Evolutionary conservation across 305 asterid species (phyloP), one percentile per base, ranked within the genome.

Genomic region (Plantago lanceolata): DNA sequence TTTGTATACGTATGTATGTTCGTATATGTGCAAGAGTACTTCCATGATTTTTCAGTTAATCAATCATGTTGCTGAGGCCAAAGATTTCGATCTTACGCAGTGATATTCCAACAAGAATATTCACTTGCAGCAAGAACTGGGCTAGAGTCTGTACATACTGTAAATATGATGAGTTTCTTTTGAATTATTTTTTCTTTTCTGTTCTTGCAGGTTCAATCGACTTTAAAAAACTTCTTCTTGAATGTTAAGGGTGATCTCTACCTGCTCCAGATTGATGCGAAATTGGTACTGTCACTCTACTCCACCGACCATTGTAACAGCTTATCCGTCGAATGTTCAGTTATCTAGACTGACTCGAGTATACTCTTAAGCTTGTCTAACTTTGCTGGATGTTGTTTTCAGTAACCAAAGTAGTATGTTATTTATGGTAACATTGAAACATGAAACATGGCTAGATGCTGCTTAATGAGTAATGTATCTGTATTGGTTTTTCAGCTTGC

Each of bases 221-320:
- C 89, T 64, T 63, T 88, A 59, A 76, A 75, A n/a, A 88, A 69
- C 54, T 86, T 88, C 57, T 91, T 86, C 82, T 52, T 65, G 68
- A 75, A 80, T 62, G 70, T 59, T 16, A 68, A 82, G 73, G 79
- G 55, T 40, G 95, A 90, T 57, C 75, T 91, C 5, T 86, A 78
- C 78, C 83, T 91, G 48, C 92, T 91, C 67, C 86, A 88, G 73
- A 76, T 88, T 57, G 87, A 84, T 71, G 94, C 78, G 21, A 71
- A 73, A 61, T 86, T 78, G 93, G 96, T 86, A 71, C 19, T 1
- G 15, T n/a, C 35, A n/a, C 18, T 29, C 33, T 29, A 29, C 3
- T 29, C 33, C 66, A 47, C 5, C 24, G 28, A 57, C 54, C 19
- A 48, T 18, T 45, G 65, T 48, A 37, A 49, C 40, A 31, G 49